Conservation (phyloP, 352 stramenopile species). For the Nothophytophthora sp. region DNA sequence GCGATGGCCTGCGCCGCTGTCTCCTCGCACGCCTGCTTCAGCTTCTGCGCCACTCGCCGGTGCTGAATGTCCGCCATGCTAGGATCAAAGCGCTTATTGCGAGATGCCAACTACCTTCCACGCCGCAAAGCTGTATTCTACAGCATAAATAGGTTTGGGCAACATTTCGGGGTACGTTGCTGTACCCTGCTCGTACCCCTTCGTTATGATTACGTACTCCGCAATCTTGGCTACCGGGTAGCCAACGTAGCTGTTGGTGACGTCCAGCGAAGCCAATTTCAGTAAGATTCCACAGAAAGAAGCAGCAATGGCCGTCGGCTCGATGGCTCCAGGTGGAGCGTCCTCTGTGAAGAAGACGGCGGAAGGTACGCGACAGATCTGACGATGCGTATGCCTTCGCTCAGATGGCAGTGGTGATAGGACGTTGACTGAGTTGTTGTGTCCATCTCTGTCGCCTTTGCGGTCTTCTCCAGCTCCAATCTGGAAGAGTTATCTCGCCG, state of each 20-base stretch:
- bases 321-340: constrained; percentile 10
- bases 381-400: background rate
- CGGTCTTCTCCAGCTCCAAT: constrained; percentile 39
- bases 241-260: background rate
- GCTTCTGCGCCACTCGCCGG: constrained; percentile 62
- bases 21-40: constrained; percentile 85
- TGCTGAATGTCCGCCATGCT: constrained; percentile 70
- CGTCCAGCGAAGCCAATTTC: no score
- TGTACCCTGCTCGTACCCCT: no score
- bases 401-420: background rate
- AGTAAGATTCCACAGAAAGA: background rate
- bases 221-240: background rate
- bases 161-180: no score
- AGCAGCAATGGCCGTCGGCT: constrained; percentile 9
- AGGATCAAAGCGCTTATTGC: background rate
- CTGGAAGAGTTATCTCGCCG: constrained; percentile 68
- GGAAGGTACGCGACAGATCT: constrained; percentile 19
- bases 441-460: background rate
- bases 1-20: constrained; percentile 78
- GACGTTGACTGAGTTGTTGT: background rate
- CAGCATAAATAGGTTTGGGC: no score
- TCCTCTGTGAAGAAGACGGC: constrained; percentile 34
- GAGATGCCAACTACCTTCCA: no score
- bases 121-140: no score
- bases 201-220: no score